Percentiles rank a stretch among this genome's conserved stretches.
phyloP scores from a whole-genome alignment of 192 early-diverging fungal species.

The Rhizoclosmatium globosum region DNA sequence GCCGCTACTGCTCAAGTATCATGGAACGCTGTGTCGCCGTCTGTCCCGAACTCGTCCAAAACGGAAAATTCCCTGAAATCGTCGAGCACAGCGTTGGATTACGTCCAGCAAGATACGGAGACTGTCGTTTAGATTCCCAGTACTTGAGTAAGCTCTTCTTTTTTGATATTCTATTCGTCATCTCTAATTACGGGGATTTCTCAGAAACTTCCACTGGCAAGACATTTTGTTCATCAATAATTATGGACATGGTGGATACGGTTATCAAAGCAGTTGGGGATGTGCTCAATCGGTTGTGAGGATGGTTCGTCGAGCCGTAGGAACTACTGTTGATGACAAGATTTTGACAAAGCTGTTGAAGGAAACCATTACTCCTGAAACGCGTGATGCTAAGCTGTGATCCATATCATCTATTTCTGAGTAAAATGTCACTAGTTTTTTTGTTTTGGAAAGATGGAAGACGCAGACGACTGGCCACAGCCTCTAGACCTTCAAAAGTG shows the following conservation, averaged over 20 bases:
- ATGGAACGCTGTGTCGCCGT: constrained; percentile 51
- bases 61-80: constrained; percentile 51
- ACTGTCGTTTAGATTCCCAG: constrained; percentile 53
- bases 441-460: too few species aligned
- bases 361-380: constrained; percentile 5
- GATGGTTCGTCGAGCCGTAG: constrained; percentile 34
- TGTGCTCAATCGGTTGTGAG: constrained; percentile 37
- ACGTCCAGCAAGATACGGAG: constrained; percentile 57
- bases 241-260: constrained; percentile 59
- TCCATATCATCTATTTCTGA: too few species aligned
- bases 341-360: constrained; percentile 28
- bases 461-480: background rate
- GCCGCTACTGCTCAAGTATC: constrained; percentile 45
- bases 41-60: constrained; percentile 61
- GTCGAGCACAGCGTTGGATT: constrained; percentile 54
- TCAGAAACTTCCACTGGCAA: constrained; percentile 30
- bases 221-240: constrained; percentile 53
- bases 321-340: constrained; percentile 22
- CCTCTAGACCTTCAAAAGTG: too few species aligned
- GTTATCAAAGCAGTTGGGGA: constrained; percentile 48
- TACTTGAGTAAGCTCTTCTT: constrained; percentile 23
- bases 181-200: background rate
- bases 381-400: constrained; percentile 7
- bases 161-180: constrained; percentile 22
- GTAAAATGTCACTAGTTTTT: too few species aligned